Base-by-base conservation (phyloP, 345 rosid genomes). In the Euphorbia peplus region DNA sequence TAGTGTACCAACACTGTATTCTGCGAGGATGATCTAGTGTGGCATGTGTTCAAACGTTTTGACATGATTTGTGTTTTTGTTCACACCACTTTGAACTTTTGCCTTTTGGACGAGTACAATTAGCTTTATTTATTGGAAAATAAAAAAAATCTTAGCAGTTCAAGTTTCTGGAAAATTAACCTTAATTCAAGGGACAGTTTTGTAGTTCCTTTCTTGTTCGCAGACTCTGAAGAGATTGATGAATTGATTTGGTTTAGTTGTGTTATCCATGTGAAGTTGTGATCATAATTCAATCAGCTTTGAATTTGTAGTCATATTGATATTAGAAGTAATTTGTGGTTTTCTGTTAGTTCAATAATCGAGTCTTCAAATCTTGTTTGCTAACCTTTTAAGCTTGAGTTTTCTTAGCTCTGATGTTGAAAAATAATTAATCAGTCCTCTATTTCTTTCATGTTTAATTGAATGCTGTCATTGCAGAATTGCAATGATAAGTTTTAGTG, bases 41-140 rank as follows among this genome's bases (percentile, higher is more conserved):
- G 57, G 54, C 64, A 63, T 70, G 73, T 60, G 69, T 67, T 75
- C 58, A 68, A 67, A 71, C 18, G 3, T 19, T 64, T 77, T 60
- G 66, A 29, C 47, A 29, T 44, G 54, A 66, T 69, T 50, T n/a
- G n/a, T n/a, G n/a, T n/a, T n/a, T 52, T 69, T 66, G 3, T 72
- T 29, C 35, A 65, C 63, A 62, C 50, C 57, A 14, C 67, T 29
- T 39, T 39, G 60, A 59, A 58, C 26, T 70, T 57, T 71, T 53
- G 24, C 70, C 64, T 55, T 30, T 46, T 41, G 63, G 66, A n/a
- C n/a, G n/a, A 29, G 11, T 63, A 67, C 41, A 32, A 30, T 62
- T 57, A 63, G 37, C 47, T 58, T 64, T 24, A 19, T 64, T 44
- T 11, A 26, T 47, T 68, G 53, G 62, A 70, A 81, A 74, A 59